Base-by-base conservation (phyloP, 2,329 filamentous ascomycete genomes). In the Fusarium mangiferae region DNA sequence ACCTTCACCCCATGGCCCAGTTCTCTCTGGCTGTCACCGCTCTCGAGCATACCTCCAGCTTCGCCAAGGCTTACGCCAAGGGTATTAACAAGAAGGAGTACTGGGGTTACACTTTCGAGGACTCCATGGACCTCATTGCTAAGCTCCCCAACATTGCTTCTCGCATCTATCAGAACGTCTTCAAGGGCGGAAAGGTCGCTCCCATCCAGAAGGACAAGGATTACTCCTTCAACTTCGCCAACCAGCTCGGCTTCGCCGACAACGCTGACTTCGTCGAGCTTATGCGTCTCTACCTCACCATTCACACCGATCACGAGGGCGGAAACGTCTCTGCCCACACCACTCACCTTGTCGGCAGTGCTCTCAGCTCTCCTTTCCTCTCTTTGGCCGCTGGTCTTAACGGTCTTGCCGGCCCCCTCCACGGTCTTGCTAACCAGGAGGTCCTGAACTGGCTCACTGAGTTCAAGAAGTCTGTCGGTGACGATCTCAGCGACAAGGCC, bases 111-210 rank as follows among this genome's bases (percentile, higher is more conserved):
- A 98, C 95, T 80, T 99, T 97, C 82, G 96, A 99, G 91, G 96
- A 99, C 88, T 96, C 95, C 73, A 98, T 99, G 96, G 96, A 99
- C 87, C 90, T 99, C 84, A 99, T 99, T 84, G 96, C 96, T 83
- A 98, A 98, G 92, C 94, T 99, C 80, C 96, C 96, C 84, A 98
- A 94, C 84, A 98, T 99, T 81, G 96, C 96, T 76, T 89, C 96
- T 75, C 94, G 95, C 88, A 99, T 99, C 90, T 99, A 99, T 92
- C 96, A 97, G 89, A 99, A 99, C 86, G 93, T 98, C 85, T 99
- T 97, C 94, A 98, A 98, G 92, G 96, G 97, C 83, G 96, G 96
- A 88, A 98, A 98, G 92, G 96, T 99, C 78, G 94, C 94, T 70
- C 85, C 95, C 63, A 91, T 98, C 84, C 92, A 98, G 90, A 97